phyloP scores from a whole-genome alignment of 106 monocot species.

The Chionographis japonica region DNA sequence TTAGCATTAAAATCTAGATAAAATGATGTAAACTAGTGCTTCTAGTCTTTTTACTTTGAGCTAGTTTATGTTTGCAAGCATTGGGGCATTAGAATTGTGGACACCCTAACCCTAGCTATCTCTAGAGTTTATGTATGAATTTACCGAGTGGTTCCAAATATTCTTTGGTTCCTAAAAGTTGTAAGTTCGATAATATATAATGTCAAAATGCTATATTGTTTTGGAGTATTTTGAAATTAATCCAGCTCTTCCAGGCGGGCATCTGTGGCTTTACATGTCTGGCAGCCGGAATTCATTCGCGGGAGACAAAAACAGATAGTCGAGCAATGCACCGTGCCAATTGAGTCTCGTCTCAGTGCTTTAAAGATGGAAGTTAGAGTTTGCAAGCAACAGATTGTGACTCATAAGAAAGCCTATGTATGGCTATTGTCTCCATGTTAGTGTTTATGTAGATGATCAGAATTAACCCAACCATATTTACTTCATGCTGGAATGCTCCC shows the following conservation, averaged over 20 bases:
- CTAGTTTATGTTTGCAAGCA: no score
- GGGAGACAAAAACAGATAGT: slow-evolving; percentile 78
- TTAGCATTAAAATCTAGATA: no score
- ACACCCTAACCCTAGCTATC: no score
- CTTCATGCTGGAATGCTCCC: background rate
- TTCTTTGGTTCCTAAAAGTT: no score
- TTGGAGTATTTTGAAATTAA: background rate
- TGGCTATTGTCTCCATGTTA: slow-evolving; percentile 6
- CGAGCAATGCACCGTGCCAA: slow-evolving; percentile 74
- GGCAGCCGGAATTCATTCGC: slow-evolving; percentile 87
- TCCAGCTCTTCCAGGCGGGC: slow-evolving; percentile 38
- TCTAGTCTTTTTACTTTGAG: no score
- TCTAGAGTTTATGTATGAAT: no score
- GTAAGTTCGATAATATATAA: no score
- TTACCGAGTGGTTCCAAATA: no score
- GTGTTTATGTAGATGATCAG: background rate
- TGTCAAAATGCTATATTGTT: no score
- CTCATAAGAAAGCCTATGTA: slow-evolving; percentile 64
- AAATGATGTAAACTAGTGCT: no score
- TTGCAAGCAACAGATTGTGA: slow-evolving; percentile 78
- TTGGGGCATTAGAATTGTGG: no score
- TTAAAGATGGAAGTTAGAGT: slow-evolving; percentile 78
- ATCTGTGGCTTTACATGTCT: slow-evolving; percentile 85
- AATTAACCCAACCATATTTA: background rate
- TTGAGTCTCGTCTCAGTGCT: slow-evolving; percentile 53